phyloP scores from a whole-genome alignment of 2,329 filamentous ascomycete genomes.

The Calonectria pteridis region DNA sequence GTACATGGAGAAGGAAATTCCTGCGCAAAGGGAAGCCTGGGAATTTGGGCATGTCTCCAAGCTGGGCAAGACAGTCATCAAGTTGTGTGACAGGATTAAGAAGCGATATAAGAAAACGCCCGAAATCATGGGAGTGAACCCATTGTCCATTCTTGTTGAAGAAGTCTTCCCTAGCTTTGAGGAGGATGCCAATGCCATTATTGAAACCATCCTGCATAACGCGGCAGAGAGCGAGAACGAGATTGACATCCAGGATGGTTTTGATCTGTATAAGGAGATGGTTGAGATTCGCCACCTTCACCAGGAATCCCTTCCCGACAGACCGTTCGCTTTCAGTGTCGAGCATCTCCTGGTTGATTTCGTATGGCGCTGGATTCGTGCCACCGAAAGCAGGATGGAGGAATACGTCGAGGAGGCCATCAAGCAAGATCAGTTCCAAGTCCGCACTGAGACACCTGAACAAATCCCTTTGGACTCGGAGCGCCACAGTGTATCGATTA shows the following conservation, averaged over 20 bases:
- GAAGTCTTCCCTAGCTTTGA: slow-evolving; percentile 92
- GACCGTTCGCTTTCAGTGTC: slow-evolving; percentile 87
- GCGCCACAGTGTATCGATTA: slow-evolving; percentile 91
- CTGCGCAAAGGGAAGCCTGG: slow-evolving; percentile 85
- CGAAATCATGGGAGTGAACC: slow-evolving; percentile 82
- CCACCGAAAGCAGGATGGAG: slow-evolving; percentile 82
- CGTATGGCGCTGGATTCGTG: slow-evolving; percentile 94
- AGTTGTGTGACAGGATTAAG: slow-evolving; percentile 87
- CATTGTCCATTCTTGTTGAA: slow-evolving; percentile 78
- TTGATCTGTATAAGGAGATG: slow-evolving; percentile 91
- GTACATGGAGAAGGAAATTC: slow-evolving; percentile 84
- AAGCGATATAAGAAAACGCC: slow-evolving; percentile 92
- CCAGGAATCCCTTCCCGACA: slow-evolving; percentile 76
- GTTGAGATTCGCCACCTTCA: slow-evolving; percentile 88
- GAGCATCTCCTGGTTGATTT: slow-evolving; percentile 90
- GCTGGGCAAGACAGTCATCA: slow-evolving; percentile 87
- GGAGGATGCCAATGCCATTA: slow-evolving; percentile 86
- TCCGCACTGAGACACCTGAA: slow-evolving; percentile 74
- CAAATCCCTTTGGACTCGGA: slow-evolving; percentile 80
- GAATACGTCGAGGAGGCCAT: slow-evolving; percentile 91
- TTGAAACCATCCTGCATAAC: slow-evolving; percentile 82
- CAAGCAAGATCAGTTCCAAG: slow-evolving; percentile 88
- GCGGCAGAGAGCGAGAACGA: slow-evolving; percentile 78
- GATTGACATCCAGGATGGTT: slow-evolving; percentile 90
- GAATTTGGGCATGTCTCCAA: slow-evolving; percentile 92